Evolutionary conservation across 2,329 filamentous ascomycete genomes (phyloP).

Genomic region (Pyricularia sp.): DNA sequence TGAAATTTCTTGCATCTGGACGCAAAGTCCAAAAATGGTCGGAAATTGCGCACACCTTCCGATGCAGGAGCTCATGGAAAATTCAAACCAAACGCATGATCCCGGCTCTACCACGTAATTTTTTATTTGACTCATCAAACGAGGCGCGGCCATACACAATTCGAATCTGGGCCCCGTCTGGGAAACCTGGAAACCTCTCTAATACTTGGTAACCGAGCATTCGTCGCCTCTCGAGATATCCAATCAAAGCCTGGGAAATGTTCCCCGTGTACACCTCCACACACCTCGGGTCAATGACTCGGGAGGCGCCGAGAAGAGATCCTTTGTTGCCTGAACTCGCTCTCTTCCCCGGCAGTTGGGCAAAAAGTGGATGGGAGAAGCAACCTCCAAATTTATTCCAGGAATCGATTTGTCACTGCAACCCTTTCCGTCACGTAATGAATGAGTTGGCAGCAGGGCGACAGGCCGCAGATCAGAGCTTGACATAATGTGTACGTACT

Average conservation of each 20-base stretch:
- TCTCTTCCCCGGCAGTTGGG: neutral
- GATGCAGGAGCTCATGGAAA: neutral
- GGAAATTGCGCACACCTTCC: neutral
- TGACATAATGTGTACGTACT: neutral
- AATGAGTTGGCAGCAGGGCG: neutral
- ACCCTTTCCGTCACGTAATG: neutral
- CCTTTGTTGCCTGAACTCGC: neutral
- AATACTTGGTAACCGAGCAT: neutral
- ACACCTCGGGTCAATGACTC: neutral
- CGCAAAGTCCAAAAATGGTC: neutral
- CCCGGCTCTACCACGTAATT: neutral
- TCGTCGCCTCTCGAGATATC: neutral
- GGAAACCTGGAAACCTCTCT: neutral
- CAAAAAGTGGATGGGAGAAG: neutral
- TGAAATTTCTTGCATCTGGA: neutral
- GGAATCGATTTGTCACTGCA: neutral
- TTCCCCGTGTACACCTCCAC: neutral
- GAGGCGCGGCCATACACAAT: neutral
- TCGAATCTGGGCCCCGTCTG: neutral
- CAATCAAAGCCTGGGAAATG: neutral
- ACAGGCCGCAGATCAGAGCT: neutral
- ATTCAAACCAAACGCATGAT: neutral
- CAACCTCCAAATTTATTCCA: neutral
- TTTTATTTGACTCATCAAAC: neutral
- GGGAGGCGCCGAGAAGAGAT: neutral